Conservation (phyloP, 805 yeast genomes). For the Zygotorulaspora sp. region DNA sequence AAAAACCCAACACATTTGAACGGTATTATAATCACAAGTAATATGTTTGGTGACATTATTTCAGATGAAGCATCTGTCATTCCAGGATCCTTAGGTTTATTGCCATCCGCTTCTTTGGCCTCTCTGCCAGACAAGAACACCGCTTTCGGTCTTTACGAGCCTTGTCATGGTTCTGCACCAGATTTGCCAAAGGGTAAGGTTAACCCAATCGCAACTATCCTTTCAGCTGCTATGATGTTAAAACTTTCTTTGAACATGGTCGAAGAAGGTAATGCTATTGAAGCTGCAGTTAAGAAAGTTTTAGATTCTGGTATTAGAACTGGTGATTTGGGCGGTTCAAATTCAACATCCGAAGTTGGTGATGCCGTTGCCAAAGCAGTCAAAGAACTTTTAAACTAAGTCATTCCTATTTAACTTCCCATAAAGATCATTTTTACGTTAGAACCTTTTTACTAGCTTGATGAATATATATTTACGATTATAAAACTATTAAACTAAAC, state of each 20-base stretch:
- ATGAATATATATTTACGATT: constrained; percentile 8
- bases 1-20: constrained; percentile 87
- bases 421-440: too few species aligned
- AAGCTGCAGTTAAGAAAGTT: constrained; percentile 78
- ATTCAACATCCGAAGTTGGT: constrained; percentile 85
- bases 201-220: constrained; percentile 91
- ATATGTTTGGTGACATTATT: constrained; percentile 98
- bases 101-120: constrained; percentile 92
- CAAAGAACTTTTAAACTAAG: constrained; percentile 43
- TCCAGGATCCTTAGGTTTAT: constrained; percentile 93
- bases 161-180: constrained; percentile 98
- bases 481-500: constrained; percentile 1
- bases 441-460: constrained; percentile 5
- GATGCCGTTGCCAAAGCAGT: constrained; percentile 84
- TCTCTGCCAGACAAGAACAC: constrained; percentile 93
- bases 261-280: constrained; percentile 83
- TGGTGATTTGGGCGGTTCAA: constrained; percentile 84
- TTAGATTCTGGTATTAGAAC: constrained; percentile 84
- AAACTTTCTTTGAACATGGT: constrained; percentile 78
- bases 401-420: not conserved
- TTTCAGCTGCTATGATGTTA: constrained; percentile 97
- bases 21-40: constrained; percentile 87
- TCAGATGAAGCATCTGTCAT: constrained; percentile 97
- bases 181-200: constrained; percentile 84
- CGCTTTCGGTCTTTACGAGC: constrained; percentile 96